These are phyloP conservation scores for Hypsizygus ulmarius DNA, from an alignment of 1,284 basidiomycete genomes.

Conservation along the genomic window DNA sequence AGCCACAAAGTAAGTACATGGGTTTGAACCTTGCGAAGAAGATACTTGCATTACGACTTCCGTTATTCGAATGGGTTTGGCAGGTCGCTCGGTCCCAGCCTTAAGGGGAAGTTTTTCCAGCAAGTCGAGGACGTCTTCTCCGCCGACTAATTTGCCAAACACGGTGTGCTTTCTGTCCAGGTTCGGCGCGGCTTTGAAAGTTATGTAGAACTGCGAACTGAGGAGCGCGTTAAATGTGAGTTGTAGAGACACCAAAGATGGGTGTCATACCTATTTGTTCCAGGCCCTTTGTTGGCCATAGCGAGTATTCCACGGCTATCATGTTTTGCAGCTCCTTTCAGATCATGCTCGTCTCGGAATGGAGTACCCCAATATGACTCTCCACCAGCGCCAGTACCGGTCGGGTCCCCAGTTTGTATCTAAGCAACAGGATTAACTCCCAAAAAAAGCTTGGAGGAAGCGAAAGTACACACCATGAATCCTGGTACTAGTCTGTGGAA, in stretches of 20 bases:
- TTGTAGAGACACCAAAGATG: not conserved
- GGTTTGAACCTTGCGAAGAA: slow-evolving; percentile 1
- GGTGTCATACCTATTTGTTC: slow-evolving; percentile 69
- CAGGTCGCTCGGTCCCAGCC: slow-evolving; percentile 83
- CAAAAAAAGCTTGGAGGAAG: not conserved
- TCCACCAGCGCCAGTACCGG: slow-evolving; percentile 92
- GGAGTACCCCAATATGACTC: slow-evolving; percentile 94
- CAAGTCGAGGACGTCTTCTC: slow-evolving; percentile 84
- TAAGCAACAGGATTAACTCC: slow-evolving; percentile 29
- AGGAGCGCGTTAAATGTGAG: slow-evolving; percentile 12
- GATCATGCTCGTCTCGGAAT: slow-evolving; percentile 89
- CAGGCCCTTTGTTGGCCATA: slow-evolving; percentile 91
- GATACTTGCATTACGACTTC: slow-evolving; percentile 69
- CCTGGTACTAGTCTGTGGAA: slow-evolving; percentile 96
- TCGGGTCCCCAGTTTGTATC: slow-evolving; percentile 96
- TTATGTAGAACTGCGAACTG: slow-evolving; percentile 89
- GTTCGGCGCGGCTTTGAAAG: slow-evolving; percentile 79
- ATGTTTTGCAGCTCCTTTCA: slow-evolving; percentile 84
- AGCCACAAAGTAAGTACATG: slow-evolving; percentile 7
- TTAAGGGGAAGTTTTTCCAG: slow-evolving; percentile 83
- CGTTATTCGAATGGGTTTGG: slow-evolving; percentile 77
- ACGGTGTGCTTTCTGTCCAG: slow-evolving; percentile 90
- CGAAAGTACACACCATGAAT: slow-evolving; percentile 80
- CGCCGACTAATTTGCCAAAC: slow-evolving; percentile 95
- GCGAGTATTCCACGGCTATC: slow-evolving; percentile 78